These are phyloP conservation scores for Seiridium cupressi DNA, from an alignment of 2,329 filamentous ascomycete species.

Conservation along the genomic window DNA sequence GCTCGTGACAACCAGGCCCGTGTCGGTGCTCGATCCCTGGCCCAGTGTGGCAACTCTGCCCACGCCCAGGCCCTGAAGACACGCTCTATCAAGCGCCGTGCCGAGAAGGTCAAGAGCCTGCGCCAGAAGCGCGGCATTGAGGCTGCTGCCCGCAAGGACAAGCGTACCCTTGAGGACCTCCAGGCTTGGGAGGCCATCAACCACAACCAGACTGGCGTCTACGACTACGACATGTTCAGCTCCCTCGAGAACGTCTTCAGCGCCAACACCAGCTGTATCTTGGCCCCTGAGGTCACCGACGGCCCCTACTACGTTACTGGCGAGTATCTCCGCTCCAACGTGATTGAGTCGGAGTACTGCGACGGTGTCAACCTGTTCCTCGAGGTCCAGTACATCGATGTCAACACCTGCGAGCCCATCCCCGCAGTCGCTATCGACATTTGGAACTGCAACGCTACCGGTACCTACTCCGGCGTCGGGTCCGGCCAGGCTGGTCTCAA, in stretches of 20 bases:
- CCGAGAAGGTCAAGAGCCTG: slow-evolving; percentile 33
- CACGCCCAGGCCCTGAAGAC: slow-evolving; percentile 35
- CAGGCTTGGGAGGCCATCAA: slow-evolving; percentile 31
- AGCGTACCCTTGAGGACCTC: slow-evolving; percentile 29
- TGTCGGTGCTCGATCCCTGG: slow-evolving; percentile 34
- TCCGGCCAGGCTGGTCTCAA: slow-evolving; percentile 31
- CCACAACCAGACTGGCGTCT: slow-evolving; percentile 28
- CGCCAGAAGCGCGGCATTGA: slow-evolving; percentile 34
- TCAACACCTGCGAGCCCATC: slow-evolving; percentile 43
- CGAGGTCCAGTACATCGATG: slow-evolving; percentile 44
- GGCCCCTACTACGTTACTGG: slow-evolving; percentile 44
- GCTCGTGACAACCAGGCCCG: slow-evolving; percentile 29
- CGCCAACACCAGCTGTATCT: slow-evolving; percentile 32
- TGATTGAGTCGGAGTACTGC: slow-evolving; percentile 36
- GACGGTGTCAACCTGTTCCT: slow-evolving; percentile 42
- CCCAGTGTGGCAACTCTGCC: slow-evolving; percentile 35
- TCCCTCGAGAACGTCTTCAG: slow-evolving; percentile 31
- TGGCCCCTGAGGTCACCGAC: slow-evolving; percentile 32
- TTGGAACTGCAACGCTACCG: slow-evolving; percentile 41
- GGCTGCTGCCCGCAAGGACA: slow-evolving; percentile 26
- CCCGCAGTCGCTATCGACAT: slow-evolving; percentile 39
- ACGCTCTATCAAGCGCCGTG: slow-evolving; percentile 39
- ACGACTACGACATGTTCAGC: slow-evolving; percentile 28
- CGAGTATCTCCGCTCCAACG: slow-evolving; percentile 42
- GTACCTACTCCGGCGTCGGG: slow-evolving; percentile 26